A percentile compares a stretch with the other conserved stretches of the same genome.
Conservation (phyloP, 192 early-diverging fungal genomes). For the Coemansia sp. region DNA sequence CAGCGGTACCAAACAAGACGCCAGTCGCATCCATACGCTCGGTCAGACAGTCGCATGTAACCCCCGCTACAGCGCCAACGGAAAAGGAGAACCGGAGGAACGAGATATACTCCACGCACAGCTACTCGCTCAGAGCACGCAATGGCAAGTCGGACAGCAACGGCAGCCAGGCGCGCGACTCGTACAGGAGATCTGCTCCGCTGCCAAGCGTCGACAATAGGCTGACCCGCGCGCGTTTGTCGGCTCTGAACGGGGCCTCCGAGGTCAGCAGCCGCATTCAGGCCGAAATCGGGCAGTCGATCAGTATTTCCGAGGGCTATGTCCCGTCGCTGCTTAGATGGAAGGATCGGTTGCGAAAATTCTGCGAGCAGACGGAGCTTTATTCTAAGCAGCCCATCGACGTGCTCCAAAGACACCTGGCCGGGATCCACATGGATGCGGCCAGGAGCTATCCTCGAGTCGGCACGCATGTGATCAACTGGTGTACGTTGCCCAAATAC, state of each 20-base stretch:
- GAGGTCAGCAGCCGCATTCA: slow-evolving; percentile 15
- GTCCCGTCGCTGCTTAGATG: slow-evolving; percentile 40
- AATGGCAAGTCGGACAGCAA: slow-evolving; percentile 4
- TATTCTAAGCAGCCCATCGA: slow-evolving; percentile 26
- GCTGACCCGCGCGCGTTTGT: slow-evolving; percentile 8
- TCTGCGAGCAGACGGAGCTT: slow-evolving; percentile 22
- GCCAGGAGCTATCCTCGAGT: slow-evolving; percentile 27
- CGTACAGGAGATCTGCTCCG: neutral
- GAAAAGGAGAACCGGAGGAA: neutral
- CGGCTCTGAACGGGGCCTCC: neutral
- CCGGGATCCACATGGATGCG: neutral
- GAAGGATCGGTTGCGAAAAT: slow-evolving; percentile 32
- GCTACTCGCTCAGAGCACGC: neutral
- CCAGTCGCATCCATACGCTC: slow-evolving; percentile 14
- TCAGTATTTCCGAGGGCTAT: slow-evolving; percentile 44
- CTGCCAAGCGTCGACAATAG: neutral
- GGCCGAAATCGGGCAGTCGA: slow-evolving; percentile 41
- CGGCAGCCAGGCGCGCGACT: neutral
- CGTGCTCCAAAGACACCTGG: slow-evolving; percentile 24
- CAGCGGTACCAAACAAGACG: neutral
- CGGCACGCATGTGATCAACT: slow-evolving; percentile 78
- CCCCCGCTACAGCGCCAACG: neutral
- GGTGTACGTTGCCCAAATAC: slow-evolving; percentile 82
- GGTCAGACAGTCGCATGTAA: neutral
- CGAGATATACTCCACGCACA: slow-evolving; percentile 1